These are phyloP conservation scores for Haplosporangium sp. DNA, from an alignment of 371 early-diverging fungal genomes.

Conservation along the genomic window DNA sequence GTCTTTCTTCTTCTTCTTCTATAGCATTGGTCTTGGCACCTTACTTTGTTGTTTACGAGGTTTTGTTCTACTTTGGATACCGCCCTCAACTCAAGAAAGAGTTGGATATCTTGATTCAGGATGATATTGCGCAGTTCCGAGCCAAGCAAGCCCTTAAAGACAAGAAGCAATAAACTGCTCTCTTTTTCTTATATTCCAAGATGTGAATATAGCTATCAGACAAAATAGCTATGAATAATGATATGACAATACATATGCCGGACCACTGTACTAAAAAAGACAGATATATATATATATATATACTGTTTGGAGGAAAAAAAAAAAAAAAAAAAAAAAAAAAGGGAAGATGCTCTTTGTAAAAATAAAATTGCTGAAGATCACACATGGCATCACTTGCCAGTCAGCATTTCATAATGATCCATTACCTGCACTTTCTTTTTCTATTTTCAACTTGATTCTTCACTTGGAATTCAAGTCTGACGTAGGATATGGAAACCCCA, in stretches of 20 bases:
- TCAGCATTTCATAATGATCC: neutral
- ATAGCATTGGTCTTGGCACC: conserved; percentile 92
- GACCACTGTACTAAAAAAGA: neutral
- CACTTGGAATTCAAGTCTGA: no score
- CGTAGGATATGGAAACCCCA: no score
- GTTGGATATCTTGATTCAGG: conserved; percentile 69
- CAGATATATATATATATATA: no score
- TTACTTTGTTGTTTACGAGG: conserved; percentile 93
- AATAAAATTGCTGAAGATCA: no score
- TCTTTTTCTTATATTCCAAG: neutral
- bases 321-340: conserved; percentile 4
- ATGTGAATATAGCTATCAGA: neutral
- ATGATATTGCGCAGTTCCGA: conserved; percentile 74
- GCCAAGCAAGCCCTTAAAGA: conserved; percentile 54
- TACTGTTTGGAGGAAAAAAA: neutral
- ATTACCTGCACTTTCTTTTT: neutral
- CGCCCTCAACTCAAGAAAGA: conserved; percentile 77
- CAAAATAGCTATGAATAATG: neutral
- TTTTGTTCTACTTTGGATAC: conserved; percentile 89
- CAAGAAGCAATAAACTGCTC: conserved; percentile 31
- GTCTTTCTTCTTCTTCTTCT: conserved; percentile 2
- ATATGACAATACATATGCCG: neutral
- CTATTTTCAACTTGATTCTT: no score
- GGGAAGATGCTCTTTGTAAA: neutral
- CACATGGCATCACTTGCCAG: no score